phyloP scores from a whole-genome alignment of 139 green algal species.

The Chlorella sp. region DNA sequence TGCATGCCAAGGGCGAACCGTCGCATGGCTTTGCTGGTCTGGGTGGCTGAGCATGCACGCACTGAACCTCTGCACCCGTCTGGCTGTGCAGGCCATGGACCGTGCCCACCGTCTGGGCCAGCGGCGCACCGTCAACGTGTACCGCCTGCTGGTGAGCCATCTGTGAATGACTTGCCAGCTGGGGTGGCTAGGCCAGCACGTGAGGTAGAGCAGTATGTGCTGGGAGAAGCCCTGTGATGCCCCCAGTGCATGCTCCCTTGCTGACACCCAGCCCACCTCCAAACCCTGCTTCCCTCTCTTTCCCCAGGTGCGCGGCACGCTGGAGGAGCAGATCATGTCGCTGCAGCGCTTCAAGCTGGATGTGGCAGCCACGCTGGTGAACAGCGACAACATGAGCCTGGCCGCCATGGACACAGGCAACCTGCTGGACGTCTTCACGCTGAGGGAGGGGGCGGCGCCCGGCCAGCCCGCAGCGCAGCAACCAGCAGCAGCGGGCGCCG shows the following conservation, averaged over 20 bases:
- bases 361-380: slow-evolving; percentile 82
- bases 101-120: slow-evolving; percentile 97
- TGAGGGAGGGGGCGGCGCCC: slow-evolving; percentile 22
- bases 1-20: too few species aligned
- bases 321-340: slow-evolving; percentile 86
- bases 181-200: background rate
- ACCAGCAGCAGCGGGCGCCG: background rate
- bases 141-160: slow-evolving; percentile 79
- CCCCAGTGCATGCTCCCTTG: too few species aligned
- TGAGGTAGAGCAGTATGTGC: too few species aligned
- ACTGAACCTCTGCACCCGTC: background rate
- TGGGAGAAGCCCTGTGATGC: too few species aligned
- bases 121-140: slow-evolving; percentile 94
- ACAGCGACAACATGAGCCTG: slow-evolving; percentile 78
- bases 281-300: background rate
- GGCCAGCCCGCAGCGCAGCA: background rate
- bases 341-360: slow-evolving; percentile 98
- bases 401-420: slow-evolving; percentile 82
- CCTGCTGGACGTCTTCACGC: slow-evolving; percentile 88
- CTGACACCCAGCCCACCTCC: background rate
- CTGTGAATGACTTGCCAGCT: background rate
- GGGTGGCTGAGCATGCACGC: too few species aligned
- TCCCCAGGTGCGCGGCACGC: slow-evolving; percentile 59
- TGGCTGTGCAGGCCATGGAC: slow-evolving; percentile 90
- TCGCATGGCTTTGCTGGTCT: too few species aligned